Evolutionary conservation across 78 protist genomes (phyloP), one percentile per base, ranked within the genome.

Genomic region (Dictyostelium intermedium): DNA sequence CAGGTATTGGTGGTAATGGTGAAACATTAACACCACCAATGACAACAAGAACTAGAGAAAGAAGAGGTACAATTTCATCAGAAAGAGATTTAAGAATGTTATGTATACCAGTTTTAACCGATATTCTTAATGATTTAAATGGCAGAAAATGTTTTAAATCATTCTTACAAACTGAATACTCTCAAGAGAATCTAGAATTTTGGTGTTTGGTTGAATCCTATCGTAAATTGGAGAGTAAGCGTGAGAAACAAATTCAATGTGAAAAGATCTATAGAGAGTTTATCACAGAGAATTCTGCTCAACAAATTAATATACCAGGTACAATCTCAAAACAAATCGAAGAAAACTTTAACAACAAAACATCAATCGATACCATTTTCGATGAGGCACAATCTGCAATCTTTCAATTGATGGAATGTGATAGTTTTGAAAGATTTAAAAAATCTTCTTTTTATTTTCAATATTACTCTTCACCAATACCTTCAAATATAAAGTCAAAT

Each of bases 361-460:
- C 25, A 23, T 74, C 41, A 34, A 9, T 77, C 39, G 78, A 53
- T 27, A 53, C 72, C n/a, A n/a, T 89, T 8, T 89, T 80, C n/a
- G 77, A 80, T 80, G 93, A 80, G 3, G 78, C 93, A 3, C 93
- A 89, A 79, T n/a, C 23, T 13, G 69, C 35, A 0, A 80, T 89
- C 25, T 89, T 89, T 27, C 72, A 74, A 47, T 34, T 89, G 35
- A 89, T 89, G 93, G 93, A 89, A 45, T 50, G 80, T 10, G 93
- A 89, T 80, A 89, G 93, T 47, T 89, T 43, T 69, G 93, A 89
- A 80, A 78, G 93, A 80, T 89, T 89, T 34, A 89, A 89, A 23
- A 78, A 69, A 89, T 80, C 87, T 8, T 16, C 69, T 20, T 53
- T 53, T 8, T 81, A 53, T 34, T 53, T 81, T 30, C 82, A 76